phyloP scores from a whole-genome alignment of 805 yeast species.

The Pichia heedii region DNA sequence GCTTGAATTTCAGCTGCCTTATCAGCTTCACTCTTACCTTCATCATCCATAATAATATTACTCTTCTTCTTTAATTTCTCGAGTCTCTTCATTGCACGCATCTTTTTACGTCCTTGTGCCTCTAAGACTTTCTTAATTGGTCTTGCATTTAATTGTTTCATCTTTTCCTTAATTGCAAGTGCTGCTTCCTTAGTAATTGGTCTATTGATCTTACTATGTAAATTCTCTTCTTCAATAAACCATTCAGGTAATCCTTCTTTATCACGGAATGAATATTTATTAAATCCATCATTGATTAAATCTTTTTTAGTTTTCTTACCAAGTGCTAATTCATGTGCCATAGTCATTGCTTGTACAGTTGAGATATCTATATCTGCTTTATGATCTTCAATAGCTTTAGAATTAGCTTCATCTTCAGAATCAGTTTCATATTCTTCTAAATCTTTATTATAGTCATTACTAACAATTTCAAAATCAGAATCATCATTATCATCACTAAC shows the following conservation, averaged over 20 bases:
- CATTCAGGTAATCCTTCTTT: slow-evolving; percentile 89
- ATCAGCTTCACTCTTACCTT: slow-evolving; percentile 80
- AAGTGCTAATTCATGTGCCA: slow-evolving; percentile 90
- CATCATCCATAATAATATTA: slow-evolving; percentile 81
- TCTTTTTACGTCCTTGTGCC: slow-evolving; percentile 92
- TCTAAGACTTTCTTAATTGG: slow-evolving; percentile 98
- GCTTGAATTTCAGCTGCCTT: slow-evolving; percentile 89
- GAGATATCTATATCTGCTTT: slow-evolving; percentile 69
- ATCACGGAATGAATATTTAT: slow-evolving; percentile 87
- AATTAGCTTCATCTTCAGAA: slow-evolving; percentile 44
- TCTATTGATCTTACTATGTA: slow-evolving; percentile 74
- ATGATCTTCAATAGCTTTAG: slow-evolving; percentile 37
- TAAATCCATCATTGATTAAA: slow-evolving; percentile 85
- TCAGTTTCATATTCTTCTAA: slow-evolving; percentile 37
- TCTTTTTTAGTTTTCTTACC: slow-evolving; percentile 83
- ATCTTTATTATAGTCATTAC: slow-evolving; percentile 30
- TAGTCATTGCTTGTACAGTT: slow-evolving; percentile 94
- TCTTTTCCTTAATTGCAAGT: slow-evolving; percentile 63
- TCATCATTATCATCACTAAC: slow-evolving; percentile 11
- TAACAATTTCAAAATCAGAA: slow-evolving; percentile 38
- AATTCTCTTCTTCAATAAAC: slow-evolving; percentile 89
- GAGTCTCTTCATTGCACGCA: slow-evolving; percentile 79
- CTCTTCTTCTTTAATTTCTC: slow-evolving; percentile 90
- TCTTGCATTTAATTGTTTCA: slow-evolving; percentile 82
- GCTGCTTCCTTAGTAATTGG: slow-evolving; percentile 96